These are phyloP conservation scores for Saccharomycopsis guyanensis DNA, from an alignment of 805 yeast species.

Conservation along the genomic window DNA sequence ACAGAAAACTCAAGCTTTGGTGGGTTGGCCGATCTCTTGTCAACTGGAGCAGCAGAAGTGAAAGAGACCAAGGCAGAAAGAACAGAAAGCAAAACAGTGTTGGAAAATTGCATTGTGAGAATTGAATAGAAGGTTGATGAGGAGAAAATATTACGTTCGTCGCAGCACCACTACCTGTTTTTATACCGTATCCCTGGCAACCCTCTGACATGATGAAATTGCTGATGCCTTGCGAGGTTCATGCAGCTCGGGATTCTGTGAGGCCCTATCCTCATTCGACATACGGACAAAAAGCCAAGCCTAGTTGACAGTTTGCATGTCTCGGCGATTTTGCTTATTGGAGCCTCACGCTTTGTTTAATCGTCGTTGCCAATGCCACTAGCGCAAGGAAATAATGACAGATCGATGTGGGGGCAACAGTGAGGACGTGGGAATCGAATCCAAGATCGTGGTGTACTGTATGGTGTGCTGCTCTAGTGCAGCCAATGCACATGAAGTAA, in stretches of 20 bases:
- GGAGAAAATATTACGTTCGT: too few species aligned
- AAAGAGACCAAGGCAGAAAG: constrained; percentile 8
- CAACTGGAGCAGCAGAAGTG: constrained; percentile 19
- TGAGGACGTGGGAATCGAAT: too few species aligned
- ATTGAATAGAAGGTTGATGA: neutral
- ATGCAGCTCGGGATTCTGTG: neutral
- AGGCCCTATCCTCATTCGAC: neutral
- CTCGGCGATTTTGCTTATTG: neutral
- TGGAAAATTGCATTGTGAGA: constrained; percentile 15
- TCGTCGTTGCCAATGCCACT: too few species aligned
- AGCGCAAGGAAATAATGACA: too few species aligned
- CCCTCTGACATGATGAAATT: too few species aligned
- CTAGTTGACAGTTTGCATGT: neutral
- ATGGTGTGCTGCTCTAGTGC: too few species aligned
- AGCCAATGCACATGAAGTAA: too few species aligned
- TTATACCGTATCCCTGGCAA: too few species aligned
- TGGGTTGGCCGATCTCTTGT: constrained; percentile 8
- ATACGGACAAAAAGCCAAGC: neutral
- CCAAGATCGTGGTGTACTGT: too few species aligned
- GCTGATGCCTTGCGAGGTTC: neutral
- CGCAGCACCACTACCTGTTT: too few species aligned
- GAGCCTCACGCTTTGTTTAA: too few species aligned
- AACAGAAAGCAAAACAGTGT: constrained; percentile 13
- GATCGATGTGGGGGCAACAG: too few species aligned
- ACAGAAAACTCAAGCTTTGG: constrained; percentile 16